phyloP scores from a whole-genome alignment of 176 grass and related monocot genomes.

The Musa acuminata region DNA sequence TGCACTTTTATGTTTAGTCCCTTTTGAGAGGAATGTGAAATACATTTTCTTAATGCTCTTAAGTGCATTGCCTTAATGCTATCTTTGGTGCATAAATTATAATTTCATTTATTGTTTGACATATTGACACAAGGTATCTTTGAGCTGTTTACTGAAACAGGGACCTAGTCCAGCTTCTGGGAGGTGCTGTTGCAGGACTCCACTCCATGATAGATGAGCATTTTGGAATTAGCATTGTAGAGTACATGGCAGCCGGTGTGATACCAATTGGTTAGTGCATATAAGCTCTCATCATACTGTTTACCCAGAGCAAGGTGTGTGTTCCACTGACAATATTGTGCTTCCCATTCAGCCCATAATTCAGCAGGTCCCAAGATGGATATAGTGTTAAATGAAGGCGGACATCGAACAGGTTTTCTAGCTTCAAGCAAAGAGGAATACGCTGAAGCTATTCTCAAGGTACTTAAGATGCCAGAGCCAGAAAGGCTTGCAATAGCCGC shows the following conservation, averaged over 20 bases:
- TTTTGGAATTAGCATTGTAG: constrained; percentile 91
- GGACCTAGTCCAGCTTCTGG: constrained; percentile 66
- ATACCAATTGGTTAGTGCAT: constrained; percentile 70
- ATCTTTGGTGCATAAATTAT: background rate
- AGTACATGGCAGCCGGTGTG: constrained; percentile 93
- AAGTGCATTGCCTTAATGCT: background rate
- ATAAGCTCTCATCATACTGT: background rate
- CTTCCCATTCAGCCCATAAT: constrained; percentile 56
- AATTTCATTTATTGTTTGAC: background rate
- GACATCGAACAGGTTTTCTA: constrained; percentile 64
- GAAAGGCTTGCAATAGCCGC: constrained; percentile 58
- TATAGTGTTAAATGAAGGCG: constrained; percentile 68
- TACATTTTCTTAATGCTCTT: background rate
- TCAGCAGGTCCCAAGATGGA: constrained; percentile 93
- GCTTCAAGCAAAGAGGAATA: constrained; percentile 63
- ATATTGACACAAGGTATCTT: background rate
- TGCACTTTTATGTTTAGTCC: background rate
- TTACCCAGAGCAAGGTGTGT: background rate
- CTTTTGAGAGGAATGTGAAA: background rate
- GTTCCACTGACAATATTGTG: background rate
- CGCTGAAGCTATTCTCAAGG: constrained; percentile 48
- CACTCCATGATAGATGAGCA: constrained; percentile 97
- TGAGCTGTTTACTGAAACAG: constrained; percentile 31
- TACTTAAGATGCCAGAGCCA: constrained; percentile 52
- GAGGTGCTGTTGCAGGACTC: constrained; percentile 63